A percentile compares a stretch with the other conserved stretches of the same genome.
Conservation (phyloP, 495 filamentous ascomycete genomes). For the Neurospora sp. region DNA sequence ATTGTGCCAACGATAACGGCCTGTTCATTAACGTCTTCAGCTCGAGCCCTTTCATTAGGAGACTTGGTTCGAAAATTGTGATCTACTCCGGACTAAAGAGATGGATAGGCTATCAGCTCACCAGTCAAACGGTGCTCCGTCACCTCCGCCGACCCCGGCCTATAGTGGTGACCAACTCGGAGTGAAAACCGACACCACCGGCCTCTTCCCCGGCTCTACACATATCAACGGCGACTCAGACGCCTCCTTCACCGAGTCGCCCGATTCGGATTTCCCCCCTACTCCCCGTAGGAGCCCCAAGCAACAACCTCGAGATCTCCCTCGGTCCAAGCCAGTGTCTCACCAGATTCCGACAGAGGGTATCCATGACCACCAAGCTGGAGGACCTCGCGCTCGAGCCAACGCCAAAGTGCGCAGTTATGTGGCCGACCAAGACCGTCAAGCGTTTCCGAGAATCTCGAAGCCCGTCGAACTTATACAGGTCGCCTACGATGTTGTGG, state of each 20-base stretch:
- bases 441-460: conserved; percentile 42
- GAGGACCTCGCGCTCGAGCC: conserved; percentile 27
- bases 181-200: conserved; percentile 4
- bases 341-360: conserved; percentile 7
- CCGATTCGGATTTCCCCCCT: background rate
- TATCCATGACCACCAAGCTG: conserved; percentile 17
- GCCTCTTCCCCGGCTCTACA: conserved; percentile 1
- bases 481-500: conserved; percentile 51
- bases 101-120: background rate
- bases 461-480: conserved; percentile 48
- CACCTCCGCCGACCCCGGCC: conserved; percentile 20
- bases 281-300: conserved; percentile 3
- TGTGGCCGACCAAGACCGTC: conserved; percentile 29
- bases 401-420: conserved; percentile 27
- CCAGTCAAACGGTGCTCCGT: conserved; percentile 11
- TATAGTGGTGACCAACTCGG: background rate
- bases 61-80: background rate
- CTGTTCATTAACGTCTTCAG: background rate
- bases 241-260: conserved; percentile 5
- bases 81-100: background rate
- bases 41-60: background rate
- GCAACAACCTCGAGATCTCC: background rate
- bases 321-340: background rate
- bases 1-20: background rate
- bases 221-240: background rate